Percentiles rank a stretch among this genome's conserved stretches.
phyloP scores from a whole-genome alignment of 805 yeast species.

The Vanderwaltozyma verrucispora region DNA sequence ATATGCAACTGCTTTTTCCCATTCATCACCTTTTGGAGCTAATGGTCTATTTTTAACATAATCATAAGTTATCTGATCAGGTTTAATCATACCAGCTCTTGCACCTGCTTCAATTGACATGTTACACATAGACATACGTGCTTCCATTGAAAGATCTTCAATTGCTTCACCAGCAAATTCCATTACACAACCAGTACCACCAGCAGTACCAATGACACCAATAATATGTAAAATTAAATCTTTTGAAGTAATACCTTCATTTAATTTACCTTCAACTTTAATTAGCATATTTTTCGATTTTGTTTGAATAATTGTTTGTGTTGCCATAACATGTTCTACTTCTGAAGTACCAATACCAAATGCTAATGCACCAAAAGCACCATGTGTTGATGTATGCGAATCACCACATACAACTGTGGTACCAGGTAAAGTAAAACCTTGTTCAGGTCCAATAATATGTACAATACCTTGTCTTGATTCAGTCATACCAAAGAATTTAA shows the following conservation, averaged over 20 bases:
- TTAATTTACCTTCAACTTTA: slow-evolving; percentile 69
- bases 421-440: slow-evolving; percentile 97
- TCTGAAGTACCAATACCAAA: slow-evolving; percentile 99
- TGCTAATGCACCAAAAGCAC: slow-evolving; percentile 96
- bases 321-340: slow-evolving; percentile 97
- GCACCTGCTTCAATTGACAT: slow-evolving; percentile 99
- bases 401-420: slow-evolving; percentile 99
- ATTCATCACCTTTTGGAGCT: slow-evolving; percentile 87
- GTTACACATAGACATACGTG: slow-evolving; percentile 98
- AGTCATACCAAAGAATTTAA: slow-evolving; percentile 89
- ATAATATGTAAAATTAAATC: slow-evolving; percentile 91
- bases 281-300: slow-evolving; percentile 96
- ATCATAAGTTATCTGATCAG: slow-evolving; percentile 80
- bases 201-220: slow-evolving; percentile 97
- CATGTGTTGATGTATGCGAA: slow-evolving; percentile 97
- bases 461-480: slow-evolving; percentile 97
- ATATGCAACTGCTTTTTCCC: slow-evolving; percentile 88
- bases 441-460: slow-evolving; percentile 98
- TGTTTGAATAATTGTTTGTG: slow-evolving; percentile 90
- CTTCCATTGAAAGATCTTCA: slow-evolving; percentile 85
- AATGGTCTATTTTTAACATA: slow-evolving; percentile 90
- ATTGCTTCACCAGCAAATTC: slow-evolving; percentile 97
- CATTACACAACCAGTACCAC: slow-evolving; percentile 96
- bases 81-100: slow-evolving; percentile 98
- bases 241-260: slow-evolving; percentile 89